Conservation (phyloP, 768 basidiomycete species). For the Lentinula aciculospora region DNA sequence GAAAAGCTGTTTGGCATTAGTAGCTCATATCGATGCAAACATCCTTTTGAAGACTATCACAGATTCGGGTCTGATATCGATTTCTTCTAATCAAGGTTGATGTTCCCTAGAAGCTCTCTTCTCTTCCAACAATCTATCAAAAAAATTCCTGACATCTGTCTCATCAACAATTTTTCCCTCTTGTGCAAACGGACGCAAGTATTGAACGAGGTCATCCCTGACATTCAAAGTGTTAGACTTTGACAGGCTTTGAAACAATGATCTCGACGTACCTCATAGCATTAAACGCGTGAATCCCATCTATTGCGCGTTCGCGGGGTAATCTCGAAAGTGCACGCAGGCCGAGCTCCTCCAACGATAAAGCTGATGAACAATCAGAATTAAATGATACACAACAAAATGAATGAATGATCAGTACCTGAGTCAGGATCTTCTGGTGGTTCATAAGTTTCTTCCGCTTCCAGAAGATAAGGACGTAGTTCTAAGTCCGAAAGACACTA, state of each 20-base stretch:
- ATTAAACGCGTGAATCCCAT: slow-evolving; percentile 82
- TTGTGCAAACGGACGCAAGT: slow-evolving; percentile 75
- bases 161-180: slow-evolving; percentile 71
- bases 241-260: slow-evolving; percentile 9
- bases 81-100: neutral
- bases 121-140: slow-evolving; percentile 44
- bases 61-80: neutral
- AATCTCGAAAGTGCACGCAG: slow-evolving; percentile 69
- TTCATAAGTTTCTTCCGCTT: slow-evolving; percentile 81
- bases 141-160: slow-evolving; percentile 64
- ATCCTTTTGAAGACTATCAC: neutral
- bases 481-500: slow-evolving; percentile 59
- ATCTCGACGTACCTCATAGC: slow-evolving; percentile 60
- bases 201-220: slow-evolving; percentile 68
- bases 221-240: slow-evolving; percentile 4
- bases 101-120: neutral
- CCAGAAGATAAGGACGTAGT: slow-evolving; percentile 52
- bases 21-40: too few relatives aligned
- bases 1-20: too few relatives aligned
- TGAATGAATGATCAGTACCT: slow-evolving; percentile 28
- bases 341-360: slow-evolving; percentile 80
- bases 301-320: slow-evolving; percentile 76
- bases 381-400: neutral
- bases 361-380: slow-evolving; percentile 32
- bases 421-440: slow-evolving; percentile 86